Percentiles rank a stretch among this genome's conserved stretches.
phyloP scores from a whole-genome alignment of 2,329 filamentous ascomycete genomes.

The Pyrenochaeta sp. region DNA sequence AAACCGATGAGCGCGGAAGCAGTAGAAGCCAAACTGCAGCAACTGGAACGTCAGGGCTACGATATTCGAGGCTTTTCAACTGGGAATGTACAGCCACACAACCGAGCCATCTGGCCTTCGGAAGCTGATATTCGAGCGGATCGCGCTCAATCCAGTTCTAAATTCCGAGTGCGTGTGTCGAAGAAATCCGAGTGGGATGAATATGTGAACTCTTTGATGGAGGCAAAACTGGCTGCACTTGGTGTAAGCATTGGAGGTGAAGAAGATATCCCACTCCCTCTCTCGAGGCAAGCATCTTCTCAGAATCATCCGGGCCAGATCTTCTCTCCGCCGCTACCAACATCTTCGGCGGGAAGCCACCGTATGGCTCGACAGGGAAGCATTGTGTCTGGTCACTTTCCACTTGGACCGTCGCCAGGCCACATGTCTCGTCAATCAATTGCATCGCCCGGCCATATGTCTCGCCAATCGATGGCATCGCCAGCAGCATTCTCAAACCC shows the following conservation, averaged over 20 bases:
- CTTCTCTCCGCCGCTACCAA: conserved; percentile 83
- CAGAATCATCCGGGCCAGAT: conserved; percentile 77
- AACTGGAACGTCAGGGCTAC: conserved; percentile 75
- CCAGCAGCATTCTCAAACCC: conserved; percentile 70
- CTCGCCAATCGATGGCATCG: conserved; percentile 71
- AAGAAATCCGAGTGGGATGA: conserved; percentile 76
- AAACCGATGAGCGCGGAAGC: conserved; percentile 59
- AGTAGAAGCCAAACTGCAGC: conserved; percentile 67
- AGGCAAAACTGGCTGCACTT: conserved; percentile 90
- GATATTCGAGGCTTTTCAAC: conserved; percentile 70
- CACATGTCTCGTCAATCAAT: conserved; percentile 69
- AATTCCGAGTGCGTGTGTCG: conserved; percentile 71
- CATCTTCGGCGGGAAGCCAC: conserved; percentile 78
- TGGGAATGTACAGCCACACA: conserved; percentile 58
- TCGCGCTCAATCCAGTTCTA: conserved; percentile 54
- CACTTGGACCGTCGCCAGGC: conserved; percentile 62
- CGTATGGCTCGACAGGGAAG: conserved; percentile 63
- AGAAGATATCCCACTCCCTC: conserved; percentile 64
- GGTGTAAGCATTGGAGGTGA: conserved; percentile 85
- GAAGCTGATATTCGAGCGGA: conserved; percentile 66
- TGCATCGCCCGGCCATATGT: conserved; percentile 73
- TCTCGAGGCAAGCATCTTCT: conserved; percentile 75
- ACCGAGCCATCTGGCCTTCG: conserved; percentile 72
- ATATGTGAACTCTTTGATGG: conserved; percentile 82
- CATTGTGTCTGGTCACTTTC: conserved; percentile 66